Evolutionary conservation across 2,329 filamentous ascomycete genomes (phyloP).

Genomic region (Fusarium graminum): DNA sequence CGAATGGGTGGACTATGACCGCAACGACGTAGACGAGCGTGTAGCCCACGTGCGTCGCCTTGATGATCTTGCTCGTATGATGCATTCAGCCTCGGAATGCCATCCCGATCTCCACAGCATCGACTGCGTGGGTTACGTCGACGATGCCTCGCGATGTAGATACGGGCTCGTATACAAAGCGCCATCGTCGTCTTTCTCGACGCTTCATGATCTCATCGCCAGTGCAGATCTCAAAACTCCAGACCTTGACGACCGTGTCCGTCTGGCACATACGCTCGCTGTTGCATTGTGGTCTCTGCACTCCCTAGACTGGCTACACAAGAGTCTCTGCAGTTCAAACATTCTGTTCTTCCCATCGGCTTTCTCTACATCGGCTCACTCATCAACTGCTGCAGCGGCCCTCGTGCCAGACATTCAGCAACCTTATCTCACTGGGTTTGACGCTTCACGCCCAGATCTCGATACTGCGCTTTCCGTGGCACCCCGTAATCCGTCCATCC

Average conservation of each 20-base stretch:
- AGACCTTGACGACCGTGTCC: slow-evolving; percentile 59
- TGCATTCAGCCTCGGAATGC: slow-evolving; percentile 59
- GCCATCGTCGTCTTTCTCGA: slow-evolving; percentile 54
- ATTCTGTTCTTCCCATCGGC: slow-evolving; percentile 66
- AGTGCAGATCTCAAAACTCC: slow-evolving; percentile 58
- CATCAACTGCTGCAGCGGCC: slow-evolving; percentile 53
- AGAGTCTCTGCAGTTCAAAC: slow-evolving; percentile 66
- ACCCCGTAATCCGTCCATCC: slow-evolving; percentile 58
- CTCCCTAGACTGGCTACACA: slow-evolving; percentile 68
- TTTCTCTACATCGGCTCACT: slow-evolving; percentile 52
- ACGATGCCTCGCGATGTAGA: slow-evolving; percentile 55
- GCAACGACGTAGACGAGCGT: slow-evolving; percentile 57
- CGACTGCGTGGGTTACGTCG: slow-evolving; percentile 62
- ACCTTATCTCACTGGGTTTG: slow-evolving; percentile 67
- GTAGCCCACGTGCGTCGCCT: slow-evolving; percentile 60
- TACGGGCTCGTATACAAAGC: slow-evolving; percentile 61
- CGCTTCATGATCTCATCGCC: slow-evolving; percentile 57
- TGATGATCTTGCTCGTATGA: slow-evolving; percentile 62
- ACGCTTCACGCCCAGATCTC: slow-evolving; percentile 66
- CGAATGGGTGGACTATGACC: slow-evolving; percentile 62
- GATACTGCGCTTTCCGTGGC: slow-evolving; percentile 63
- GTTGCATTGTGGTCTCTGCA: slow-evolving; percentile 64
- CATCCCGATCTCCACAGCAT: slow-evolving; percentile 63
- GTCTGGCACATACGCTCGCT: slow-evolving; percentile 58
- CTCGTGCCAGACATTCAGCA: slow-evolving; percentile 56